Conservation (phyloP, 768 basidiomycete species). For the Dentipellis sp. region DNA sequence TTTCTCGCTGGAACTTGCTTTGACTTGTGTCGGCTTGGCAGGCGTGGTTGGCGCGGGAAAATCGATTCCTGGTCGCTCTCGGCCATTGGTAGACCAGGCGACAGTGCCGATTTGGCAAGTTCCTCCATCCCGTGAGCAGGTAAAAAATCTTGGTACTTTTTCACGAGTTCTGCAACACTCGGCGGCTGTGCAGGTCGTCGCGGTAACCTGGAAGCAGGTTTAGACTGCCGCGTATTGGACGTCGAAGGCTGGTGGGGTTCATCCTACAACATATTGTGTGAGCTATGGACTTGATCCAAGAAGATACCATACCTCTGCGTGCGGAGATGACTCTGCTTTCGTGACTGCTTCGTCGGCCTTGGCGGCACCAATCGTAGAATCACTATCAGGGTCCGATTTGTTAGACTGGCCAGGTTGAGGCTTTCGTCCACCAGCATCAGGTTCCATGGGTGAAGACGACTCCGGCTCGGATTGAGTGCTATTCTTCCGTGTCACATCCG, state of each 20-base stretch:
- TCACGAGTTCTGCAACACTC: constrained; percentile 79
- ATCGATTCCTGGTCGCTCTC: constrained; percentile 76
- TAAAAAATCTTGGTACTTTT: constrained; percentile 69
- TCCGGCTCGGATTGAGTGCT: background rate
- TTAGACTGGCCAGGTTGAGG: constrained; percentile 5
- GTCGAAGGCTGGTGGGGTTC: background rate
- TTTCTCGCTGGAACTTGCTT: constrained; percentile 45
- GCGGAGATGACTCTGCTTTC: background rate
- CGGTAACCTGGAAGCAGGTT: constrained; percentile 50
- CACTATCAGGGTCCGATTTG: constrained; percentile 67
- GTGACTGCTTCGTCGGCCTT: constrained; percentile 9
- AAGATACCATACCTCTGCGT: constrained; percentile 12
- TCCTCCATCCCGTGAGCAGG: constrained; percentile 67
- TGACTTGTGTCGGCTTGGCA: constrained; percentile 34
- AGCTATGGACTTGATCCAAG: background rate
- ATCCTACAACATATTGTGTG: background rate
- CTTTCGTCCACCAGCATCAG: background rate
- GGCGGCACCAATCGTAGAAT: constrained; percentile 74
- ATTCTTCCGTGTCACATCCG: constrained; percentile 18
- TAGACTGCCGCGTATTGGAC: constrained; percentile 11
- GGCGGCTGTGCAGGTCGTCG: constrained; percentile 46
- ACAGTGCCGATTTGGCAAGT: constrained; percentile 58
- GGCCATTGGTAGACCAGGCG: constrained; percentile 39
- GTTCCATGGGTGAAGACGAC: background rate
- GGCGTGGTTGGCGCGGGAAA: constrained; percentile 25